A percentile compares a stretch with the other conserved stretches of the same genome.
phyloP scores from a whole-genome alignment of 768 basidiomycete species.

The Porphyrellus cyaneotinctus region DNA sequence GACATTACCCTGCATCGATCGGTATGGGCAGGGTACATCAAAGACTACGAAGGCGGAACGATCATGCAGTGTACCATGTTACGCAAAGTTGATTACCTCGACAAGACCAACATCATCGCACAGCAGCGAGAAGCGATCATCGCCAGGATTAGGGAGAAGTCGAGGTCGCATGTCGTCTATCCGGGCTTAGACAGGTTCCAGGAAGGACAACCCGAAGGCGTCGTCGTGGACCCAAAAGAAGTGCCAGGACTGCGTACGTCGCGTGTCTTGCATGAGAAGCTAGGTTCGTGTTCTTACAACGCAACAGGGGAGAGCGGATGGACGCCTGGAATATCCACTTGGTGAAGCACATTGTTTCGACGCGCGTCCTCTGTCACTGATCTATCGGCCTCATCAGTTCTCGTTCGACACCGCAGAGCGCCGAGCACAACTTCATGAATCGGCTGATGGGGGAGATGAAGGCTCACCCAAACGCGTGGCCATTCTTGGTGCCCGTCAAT shows the following conservation, averaged over 20 bases:
- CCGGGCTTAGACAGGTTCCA: slow-evolving; percentile 75
- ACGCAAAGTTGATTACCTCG: slow-evolving; percentile 85
- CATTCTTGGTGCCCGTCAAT: slow-evolving; percentile 81
- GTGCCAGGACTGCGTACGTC: slow-evolving; percentile 85
- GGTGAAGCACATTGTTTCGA: slow-evolving; percentile 41
- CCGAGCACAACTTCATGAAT: slow-evolving; percentile 67
- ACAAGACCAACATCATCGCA: slow-evolving; percentile 69
- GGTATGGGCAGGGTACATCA: slow-evolving; percentile 98
- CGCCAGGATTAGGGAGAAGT: slow-evolving; percentile 81
- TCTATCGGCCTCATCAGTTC: slow-evolving; percentile 15
- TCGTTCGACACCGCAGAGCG: slow-evolving; percentile 46
- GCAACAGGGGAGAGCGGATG: slow-evolving; percentile 82
- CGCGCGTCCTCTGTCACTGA: background rate
- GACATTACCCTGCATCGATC: slow-evolving; percentile 90
- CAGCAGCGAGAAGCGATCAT: slow-evolving; percentile 88
- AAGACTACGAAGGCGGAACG: slow-evolving; percentile 98
- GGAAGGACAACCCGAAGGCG: slow-evolving; percentile 46
- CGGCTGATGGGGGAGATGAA: slow-evolving; percentile 76
- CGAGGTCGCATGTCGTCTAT: slow-evolving; percentile 82
- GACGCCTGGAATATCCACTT: slow-evolving; percentile 76
- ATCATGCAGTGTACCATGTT: slow-evolving; percentile 99
- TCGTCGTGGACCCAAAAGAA: slow-evolving; percentile 64
- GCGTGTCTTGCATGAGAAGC: background rate
- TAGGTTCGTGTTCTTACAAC: slow-evolving; percentile 8
- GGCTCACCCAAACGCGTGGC: slow-evolving; percentile 78